phyloP scores from a whole-genome alignment of 192 early-diverging fungal species.

The Coemansia sp. region DNA sequence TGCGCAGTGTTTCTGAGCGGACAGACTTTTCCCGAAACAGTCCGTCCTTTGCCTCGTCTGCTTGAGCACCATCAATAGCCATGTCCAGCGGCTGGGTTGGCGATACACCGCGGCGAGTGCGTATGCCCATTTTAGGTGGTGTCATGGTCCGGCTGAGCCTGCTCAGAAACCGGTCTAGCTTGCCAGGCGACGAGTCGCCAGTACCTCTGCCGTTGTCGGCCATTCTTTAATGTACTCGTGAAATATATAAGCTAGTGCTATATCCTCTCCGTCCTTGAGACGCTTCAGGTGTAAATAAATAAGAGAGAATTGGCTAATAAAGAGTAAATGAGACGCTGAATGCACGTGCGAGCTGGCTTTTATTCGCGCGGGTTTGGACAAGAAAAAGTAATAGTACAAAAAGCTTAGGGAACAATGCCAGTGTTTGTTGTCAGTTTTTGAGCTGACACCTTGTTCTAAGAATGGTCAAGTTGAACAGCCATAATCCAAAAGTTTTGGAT shows the following conservation, averaged over 20 bases:
- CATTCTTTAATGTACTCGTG: neutral
- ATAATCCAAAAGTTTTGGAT: neutral
- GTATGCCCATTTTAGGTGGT: slow-evolving; percentile 20
- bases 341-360: neutral
- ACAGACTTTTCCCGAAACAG: slow-evolving; percentile 9
- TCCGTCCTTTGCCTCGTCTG: neutral
- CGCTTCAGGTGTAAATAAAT: neutral
- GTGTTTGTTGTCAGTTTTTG: neutral
- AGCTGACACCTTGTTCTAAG: neutral
- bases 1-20: slow-evolving; percentile 28
- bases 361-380: neutral
- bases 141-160: slow-evolving; percentile 24
- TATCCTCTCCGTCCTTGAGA: too few species aligned
- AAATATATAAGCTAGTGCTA: too few species aligned
- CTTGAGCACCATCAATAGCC: neutral
- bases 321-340: neutral
- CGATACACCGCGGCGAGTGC: slow-evolving; percentile 23
- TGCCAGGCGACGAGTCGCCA: slow-evolving; percentile 18
- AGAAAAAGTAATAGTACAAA: neutral
- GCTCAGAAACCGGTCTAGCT: slow-evolving; percentile 20
- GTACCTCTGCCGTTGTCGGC: neutral
- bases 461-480: neutral
- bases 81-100: slow-evolving; percentile 18
- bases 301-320: neutral
- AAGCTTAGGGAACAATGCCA: neutral